Conservation (phyloP, 345 rosid genomes). For the Noccaea caerulescens region DNA sequence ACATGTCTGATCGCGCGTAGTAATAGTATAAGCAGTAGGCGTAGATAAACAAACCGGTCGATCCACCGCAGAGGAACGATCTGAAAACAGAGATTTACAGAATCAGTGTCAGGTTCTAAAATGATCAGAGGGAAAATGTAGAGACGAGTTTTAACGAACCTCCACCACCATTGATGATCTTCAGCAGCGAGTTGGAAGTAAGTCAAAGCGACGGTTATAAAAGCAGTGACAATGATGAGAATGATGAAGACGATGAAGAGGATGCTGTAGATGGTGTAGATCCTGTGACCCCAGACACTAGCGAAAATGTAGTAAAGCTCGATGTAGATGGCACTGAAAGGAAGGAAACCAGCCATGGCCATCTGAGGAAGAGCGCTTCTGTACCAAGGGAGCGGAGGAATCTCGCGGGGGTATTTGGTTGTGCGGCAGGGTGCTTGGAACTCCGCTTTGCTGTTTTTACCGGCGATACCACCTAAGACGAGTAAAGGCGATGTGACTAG, state of each 20-base stretch:
- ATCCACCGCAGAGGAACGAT: conserved; percentile 82
- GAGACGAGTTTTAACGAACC: conserved; percentile 22
- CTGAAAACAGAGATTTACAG: conserved; percentile 48
- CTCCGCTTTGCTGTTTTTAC: conserved; percentile 89
- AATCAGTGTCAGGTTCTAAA: neutral
- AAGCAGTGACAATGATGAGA: conserved; percentile 86
- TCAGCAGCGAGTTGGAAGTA: conserved; percentile 97
- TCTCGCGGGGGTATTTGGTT: conserved; percentile 83
- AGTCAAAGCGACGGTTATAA: conserved; percentile 85
- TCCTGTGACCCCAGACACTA: conserved; percentile 90
- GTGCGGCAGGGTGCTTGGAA: conserved; percentile 94
- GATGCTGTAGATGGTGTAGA: conserved; percentile 89
- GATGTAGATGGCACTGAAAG: conserved; percentile 84
- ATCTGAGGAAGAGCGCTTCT: conserved; percentile 83
- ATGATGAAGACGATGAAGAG: conserved; percentile 81
- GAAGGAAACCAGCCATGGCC: conserved; percentile 90
- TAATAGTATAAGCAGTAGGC: conserved; percentile 76
- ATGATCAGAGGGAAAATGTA: neutral
- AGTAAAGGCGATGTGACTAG: conserved; percentile 83
- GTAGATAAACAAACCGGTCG: conserved; percentile 72
- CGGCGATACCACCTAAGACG: conserved; percentile 92
- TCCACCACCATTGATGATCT: conserved; percentile 25
- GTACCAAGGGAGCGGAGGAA: conserved; percentile 85
- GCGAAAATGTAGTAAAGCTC: conserved; percentile 90
- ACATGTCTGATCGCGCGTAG: conserved; percentile 79